Evolutionary conservation across 805 yeast genomes (phyloP).

Genomic region (Myxozyma nipponensis): DNA sequence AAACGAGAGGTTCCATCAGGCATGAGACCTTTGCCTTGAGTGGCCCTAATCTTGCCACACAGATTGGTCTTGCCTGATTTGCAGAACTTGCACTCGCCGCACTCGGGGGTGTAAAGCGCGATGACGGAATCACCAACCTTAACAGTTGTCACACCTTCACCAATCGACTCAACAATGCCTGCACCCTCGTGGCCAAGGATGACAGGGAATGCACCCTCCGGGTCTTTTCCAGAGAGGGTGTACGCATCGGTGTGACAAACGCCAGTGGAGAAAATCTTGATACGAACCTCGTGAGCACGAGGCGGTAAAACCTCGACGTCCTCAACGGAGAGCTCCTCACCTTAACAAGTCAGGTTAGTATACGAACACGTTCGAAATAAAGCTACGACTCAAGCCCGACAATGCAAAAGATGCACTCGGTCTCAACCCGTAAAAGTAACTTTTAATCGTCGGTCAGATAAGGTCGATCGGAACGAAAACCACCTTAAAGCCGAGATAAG

Average conservation of each 20-base stretch:
- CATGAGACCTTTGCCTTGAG: constrained; percentile 98
- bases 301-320: constrained; percentile 91
- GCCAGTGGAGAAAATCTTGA: constrained; percentile 81
- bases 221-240: constrained; percentile 90
- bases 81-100: constrained; percentile 93
- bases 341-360: constrained; percentile 5
- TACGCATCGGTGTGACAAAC: constrained; percentile 99
- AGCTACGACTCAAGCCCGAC: background rate
- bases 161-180: constrained; percentile 91
- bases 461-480: too few species aligned
- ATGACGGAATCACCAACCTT: constrained; percentile 92
- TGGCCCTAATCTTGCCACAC: constrained; percentile 92
- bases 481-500: background rate
- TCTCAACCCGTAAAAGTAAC: background rate
- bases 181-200: constrained; percentile 98
- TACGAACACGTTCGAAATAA: background rate
- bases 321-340: constrained; percentile 67
- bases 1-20: constrained; percentile 97
- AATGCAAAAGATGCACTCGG: background rate
- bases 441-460: too few species aligned
- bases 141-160: constrained; percentile 88
- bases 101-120: constrained; percentile 94
- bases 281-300: constrained; percentile 94
- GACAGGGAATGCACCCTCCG: constrained; percentile 94
- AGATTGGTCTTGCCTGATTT: constrained; percentile 91